Evolutionary conservation across 208 protist species (phyloP).

Genomic region (Herpetomonas tarakana): DNA sequence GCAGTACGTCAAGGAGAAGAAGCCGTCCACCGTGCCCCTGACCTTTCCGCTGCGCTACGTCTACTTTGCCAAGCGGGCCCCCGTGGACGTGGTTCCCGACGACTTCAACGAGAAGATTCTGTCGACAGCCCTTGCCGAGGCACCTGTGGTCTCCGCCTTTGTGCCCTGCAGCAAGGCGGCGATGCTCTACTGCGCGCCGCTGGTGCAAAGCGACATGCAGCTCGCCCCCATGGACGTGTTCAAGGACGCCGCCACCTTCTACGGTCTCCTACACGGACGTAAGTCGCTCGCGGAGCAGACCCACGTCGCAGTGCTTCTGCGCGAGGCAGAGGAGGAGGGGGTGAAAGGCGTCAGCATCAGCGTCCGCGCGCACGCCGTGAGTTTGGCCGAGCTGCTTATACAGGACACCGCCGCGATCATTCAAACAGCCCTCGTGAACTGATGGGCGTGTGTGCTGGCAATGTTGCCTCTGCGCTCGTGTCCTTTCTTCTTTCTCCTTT

Average conservation of each 20-base stretch:
- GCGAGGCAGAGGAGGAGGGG: slow-evolving; percentile 36
- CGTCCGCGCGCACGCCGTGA: slow-evolving; percentile 42
- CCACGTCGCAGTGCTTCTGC: slow-evolving; percentile 68
- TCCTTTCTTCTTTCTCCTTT: slow-evolving; percentile 7
- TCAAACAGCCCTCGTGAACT: not conserved
- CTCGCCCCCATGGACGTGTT: slow-evolving; percentile 61
- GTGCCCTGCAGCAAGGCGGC: slow-evolving; percentile 36
- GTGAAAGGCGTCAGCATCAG: slow-evolving; percentile 35
- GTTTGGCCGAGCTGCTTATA: slow-evolving; percentile 51
- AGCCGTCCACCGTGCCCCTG: slow-evolving; percentile 7
- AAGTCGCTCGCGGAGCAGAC: slow-evolving; percentile 34
- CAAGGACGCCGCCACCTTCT: slow-evolving; percentile 58
- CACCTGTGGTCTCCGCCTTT: slow-evolving; percentile 43
- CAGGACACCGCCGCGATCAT: slow-evolving; percentile 43
- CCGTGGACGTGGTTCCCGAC: slow-evolving; percentile 13
- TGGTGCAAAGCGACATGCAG: slow-evolving; percentile 30
- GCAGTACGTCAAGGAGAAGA: slow-evolving; percentile 39
- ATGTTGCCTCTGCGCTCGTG: not conserved
- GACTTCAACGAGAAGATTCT: slow-evolving; percentile 46
- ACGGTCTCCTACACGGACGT: slow-evolving; percentile 52
- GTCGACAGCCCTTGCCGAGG: slow-evolving; percentile 15
- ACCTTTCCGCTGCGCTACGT: slow-evolving; percentile 38
- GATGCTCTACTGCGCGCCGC: slow-evolving; percentile 27
- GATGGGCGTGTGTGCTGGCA: not conserved
- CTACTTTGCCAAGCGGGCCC: slow-evolving; percentile 53